These are phyloP conservation scores for Candida stauntonica DNA, from an alignment of 805 yeast genomes.

Conservation along the genomic window DNA sequence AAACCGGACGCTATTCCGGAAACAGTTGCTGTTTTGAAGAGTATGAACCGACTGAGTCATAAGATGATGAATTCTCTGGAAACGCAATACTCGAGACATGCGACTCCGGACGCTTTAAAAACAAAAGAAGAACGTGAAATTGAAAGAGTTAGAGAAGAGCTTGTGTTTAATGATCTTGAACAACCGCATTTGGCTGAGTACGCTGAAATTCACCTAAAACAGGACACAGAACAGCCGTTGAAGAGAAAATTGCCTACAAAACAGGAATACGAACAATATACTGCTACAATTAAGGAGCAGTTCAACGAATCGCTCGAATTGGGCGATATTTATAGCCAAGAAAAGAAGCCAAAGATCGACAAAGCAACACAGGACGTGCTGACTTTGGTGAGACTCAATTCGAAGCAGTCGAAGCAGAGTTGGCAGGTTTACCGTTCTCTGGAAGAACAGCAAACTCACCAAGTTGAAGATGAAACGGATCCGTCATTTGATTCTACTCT, in stretches of 20 bases:
- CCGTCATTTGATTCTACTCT: slow-evolving; percentile 32
- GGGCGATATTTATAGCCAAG: slow-evolving; percentile 23
- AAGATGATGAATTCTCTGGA: slow-evolving; percentile 64
- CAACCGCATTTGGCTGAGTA: slow-evolving; percentile 44
- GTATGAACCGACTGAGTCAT: slow-evolving; percentile 85
- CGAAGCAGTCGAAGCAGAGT: slow-evolving; percentile 48
- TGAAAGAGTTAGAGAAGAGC: slow-evolving; percentile 38
- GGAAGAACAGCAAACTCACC: slow-evolving; percentile 24
- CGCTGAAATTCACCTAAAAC: slow-evolving; percentile 37
- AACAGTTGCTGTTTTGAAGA: slow-evolving; percentile 69
- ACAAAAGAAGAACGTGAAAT: slow-evolving; percentile 35
- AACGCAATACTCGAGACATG: slow-evolving; percentile 36
- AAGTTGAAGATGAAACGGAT: slow-evolving; percentile 29
- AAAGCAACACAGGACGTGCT: slow-evolving; percentile 43
- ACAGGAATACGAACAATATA: slow-evolving; percentile 22
- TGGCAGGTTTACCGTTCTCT: slow-evolving; percentile 32
- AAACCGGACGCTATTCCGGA: slow-evolving; percentile 54
- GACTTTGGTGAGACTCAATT: slow-evolving; percentile 45
- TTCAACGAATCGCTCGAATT: slow-evolving; percentile 25
- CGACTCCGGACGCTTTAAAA: slow-evolving; percentile 30
- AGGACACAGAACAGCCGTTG: slow-evolving; percentile 15
- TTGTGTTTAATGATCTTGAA: slow-evolving; percentile 49
- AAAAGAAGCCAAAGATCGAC: slow-evolving; percentile 32
- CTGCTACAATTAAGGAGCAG: slow-evolving; percentile 19
- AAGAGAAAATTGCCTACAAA: slow-evolving; percentile 18